These are phyloP conservation scores for Tarenaya hassleriana DNA, from an alignment of 345 rosid species.

Conservation along the genomic window DNA sequence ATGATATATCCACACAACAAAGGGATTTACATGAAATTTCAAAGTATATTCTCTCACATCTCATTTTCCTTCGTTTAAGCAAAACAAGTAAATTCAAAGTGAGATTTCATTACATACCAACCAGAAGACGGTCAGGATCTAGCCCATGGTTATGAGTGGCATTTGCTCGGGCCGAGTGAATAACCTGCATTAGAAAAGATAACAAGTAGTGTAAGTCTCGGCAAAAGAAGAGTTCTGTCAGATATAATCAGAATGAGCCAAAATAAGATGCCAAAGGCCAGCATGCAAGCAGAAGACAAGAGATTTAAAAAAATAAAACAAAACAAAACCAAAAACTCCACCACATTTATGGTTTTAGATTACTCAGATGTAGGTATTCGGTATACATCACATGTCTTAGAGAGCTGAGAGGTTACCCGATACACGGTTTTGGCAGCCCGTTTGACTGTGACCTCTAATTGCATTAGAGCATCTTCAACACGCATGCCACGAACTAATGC, in stretches of 20 bases:
- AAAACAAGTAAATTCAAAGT: constrained; percentile 3
- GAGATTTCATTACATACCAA: constrained; percentile 45
- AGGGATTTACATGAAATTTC: no score
- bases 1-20: no score
- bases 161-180: constrained; percentile 90
- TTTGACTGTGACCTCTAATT: constrained; percentile 77
- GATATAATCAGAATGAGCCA: not conserved
- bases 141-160: constrained; percentile 90
- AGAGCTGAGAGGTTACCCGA: constrained; percentile 43
- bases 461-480: constrained; percentile 92
- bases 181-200: constrained; percentile 41
- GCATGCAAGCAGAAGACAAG: not conserved
- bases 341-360: no score
- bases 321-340: not conserved
- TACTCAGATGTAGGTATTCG: not conserved
- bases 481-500: constrained; percentile 92
- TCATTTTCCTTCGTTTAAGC: not conserved
- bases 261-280: not conserved
- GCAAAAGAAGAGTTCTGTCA: not conserved
- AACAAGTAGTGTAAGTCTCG: not conserved
- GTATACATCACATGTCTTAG: not conserved
- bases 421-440: constrained; percentile 82
- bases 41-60: not conserved
- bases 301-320: not conserved
- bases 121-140: constrained; percentile 73